Percentiles rank a stretch among this genome's conserved stretches.
phyloP scores from a whole-genome alignment of 352 stramenopile genomes.

The Thraustochytrium aureum region DNA sequence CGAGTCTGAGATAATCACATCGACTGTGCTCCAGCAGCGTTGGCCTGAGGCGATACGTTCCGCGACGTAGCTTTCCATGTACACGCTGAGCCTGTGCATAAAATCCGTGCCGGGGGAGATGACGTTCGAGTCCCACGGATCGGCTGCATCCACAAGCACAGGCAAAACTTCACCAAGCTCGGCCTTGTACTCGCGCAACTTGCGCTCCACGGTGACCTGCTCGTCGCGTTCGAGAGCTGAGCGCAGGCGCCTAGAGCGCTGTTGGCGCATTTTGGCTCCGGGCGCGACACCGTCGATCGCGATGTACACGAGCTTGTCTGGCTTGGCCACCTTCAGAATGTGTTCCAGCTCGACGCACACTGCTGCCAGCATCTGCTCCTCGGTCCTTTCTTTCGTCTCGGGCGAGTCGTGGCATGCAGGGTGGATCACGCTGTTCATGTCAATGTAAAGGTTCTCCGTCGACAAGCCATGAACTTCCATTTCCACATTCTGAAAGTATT shows the following conservation, averaged over 20 bases:
- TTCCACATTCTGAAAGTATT: not conserved
- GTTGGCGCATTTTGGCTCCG: constrained; percentile 86
- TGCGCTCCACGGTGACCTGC: constrained; percentile 72
- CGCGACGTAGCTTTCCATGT: constrained; percentile 78
- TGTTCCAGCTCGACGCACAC: constrained; percentile 82
- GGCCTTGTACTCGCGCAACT: constrained; percentile 75
- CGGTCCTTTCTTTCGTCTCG: constrained; percentile 70
- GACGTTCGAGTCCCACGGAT: constrained; percentile 62
- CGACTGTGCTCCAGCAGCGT: constrained; percentile 70
- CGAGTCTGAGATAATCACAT: constrained; percentile 92
- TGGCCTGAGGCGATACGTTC: constrained; percentile 76
- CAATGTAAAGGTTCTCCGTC: constrained; percentile 82
- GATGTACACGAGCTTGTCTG: constrained; percentile 77
- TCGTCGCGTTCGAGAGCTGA: constrained; percentile 65
- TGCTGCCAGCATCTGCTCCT: constrained; percentile 80
- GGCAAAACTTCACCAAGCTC: constrained; percentile 63
- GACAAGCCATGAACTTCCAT: not conserved
- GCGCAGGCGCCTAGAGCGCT: constrained; percentile 79
- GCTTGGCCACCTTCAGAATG: constrained; percentile 75
- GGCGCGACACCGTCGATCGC: constrained; percentile 82
- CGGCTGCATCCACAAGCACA: not conserved
- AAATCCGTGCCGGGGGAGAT: constrained; percentile 86
- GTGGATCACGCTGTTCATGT: constrained; percentile 90
- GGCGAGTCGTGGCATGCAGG: constrained; percentile 75
- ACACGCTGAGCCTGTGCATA: constrained; percentile 79